Conservation (phyloP, 2,329 filamentous ascomycete genomes). For the Aspergillus phoenicis region DNA sequence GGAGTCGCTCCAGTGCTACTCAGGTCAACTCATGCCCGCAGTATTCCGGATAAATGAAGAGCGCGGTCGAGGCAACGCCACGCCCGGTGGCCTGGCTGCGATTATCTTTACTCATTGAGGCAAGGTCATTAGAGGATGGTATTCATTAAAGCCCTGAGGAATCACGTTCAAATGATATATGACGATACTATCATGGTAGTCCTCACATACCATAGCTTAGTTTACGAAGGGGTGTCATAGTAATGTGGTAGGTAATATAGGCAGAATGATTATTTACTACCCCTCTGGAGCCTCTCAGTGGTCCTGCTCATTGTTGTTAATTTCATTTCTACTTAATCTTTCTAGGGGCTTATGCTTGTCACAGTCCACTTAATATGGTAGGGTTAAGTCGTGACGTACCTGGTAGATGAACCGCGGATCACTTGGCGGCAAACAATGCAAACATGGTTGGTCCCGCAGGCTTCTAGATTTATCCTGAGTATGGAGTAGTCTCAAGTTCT, state of each 20-base stretch:
- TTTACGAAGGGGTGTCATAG: neutral
- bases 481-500: neutral
- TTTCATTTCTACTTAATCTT: neutral
- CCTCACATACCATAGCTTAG: neutral
- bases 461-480: neutral
- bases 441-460: conserved; percentile 4
- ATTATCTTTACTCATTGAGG: neutral
- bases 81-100: no score
- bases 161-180: neutral
- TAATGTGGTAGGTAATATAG: neutral
- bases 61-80: neutral
- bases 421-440: conserved; percentile 16
- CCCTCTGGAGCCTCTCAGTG: neutral
- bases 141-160: neutral
- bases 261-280: no score
- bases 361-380: no score
- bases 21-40: neutral
- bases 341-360: neutral
- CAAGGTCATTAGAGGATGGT: neutral
- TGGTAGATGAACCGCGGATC: neutral
- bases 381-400: neutral
- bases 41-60: neutral
- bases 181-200: neutral
- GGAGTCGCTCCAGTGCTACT: neutral
- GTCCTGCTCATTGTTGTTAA: neutral